Evolutionary conservation across 1,284 basidiomycete genomes (phyloP), one percentile per base, ranked within the genome.

Genomic region (Spongispora temasekensis): DNA sequence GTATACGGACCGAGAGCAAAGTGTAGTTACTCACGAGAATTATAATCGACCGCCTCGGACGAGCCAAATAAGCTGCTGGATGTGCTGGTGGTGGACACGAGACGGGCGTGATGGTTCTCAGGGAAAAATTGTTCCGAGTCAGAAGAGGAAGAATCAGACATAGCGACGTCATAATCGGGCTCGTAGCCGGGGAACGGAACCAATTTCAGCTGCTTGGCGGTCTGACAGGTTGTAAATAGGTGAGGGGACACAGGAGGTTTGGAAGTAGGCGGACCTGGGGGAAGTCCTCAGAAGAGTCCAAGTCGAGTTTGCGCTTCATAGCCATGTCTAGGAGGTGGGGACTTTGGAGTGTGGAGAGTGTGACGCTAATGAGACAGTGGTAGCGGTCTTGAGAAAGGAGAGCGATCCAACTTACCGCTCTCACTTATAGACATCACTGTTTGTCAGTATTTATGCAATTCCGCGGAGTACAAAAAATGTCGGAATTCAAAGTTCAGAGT

Each of bases 301-400:
- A 65, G 62, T 86, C 85, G 60, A 90, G 80, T 77, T 92, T 92
- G 71, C 90, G 83, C 74, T 92, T 92, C 70, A 89, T 66, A 52
- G 84, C 79, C 88, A 91, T 91, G 63, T 40, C 59, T 61, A 69
- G 70, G 65, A 73, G 51, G 59, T 65, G 30, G 69, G 65, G 34
- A 57, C 55, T 61, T 52, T 37, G 42, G 23, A 44, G 42, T 58
- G 37, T 13, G 30, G 70, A 75, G 7, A 8, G 23, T 40, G 8
- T 64, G 28, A 34, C 19, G 19, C 21, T n/a, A 46, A 70, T 27
- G 31, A 27, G 59, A 40, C 30, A 59, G 54, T 58, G 62, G 61
- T 58, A 62, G 32, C 13, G 50, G 68, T 73, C 59, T 73, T 73
- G 64, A 50, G 60, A 68, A 69, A 71, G 69, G 63, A 66, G 62